These are phyloP conservation scores for Clavulina sp. DNA, from an alignment of 768 basidiomycete genomes.

Conservation along the genomic window DNA sequence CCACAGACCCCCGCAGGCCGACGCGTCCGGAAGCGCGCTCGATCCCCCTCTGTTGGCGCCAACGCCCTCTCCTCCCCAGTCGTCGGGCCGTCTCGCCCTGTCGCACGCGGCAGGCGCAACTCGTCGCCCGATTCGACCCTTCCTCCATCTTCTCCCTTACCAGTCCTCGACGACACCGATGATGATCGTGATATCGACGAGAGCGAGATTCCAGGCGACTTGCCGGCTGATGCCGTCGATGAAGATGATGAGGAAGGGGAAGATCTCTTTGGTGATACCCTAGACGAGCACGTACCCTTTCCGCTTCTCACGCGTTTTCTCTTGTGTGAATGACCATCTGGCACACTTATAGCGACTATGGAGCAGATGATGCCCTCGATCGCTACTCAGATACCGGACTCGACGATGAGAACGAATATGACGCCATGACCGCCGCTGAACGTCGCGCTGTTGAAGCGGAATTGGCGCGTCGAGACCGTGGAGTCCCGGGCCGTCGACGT, in stretches of 20 bases:
- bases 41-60: constrained; percentile 3
- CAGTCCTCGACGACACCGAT: constrained; percentile 70
- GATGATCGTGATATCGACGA: constrained; percentile 54
- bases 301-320: background rate
- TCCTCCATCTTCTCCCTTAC: constrained; percentile 67
- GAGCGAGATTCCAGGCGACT: constrained; percentile 36
- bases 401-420: constrained; percentile 53
- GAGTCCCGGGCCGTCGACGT: constrained; percentile 48
- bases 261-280: constrained; percentile 73
- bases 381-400: constrained; percentile 75
- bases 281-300: constrained; percentile 36
- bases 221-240: constrained; percentile 29
- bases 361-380: constrained; percentile 35
- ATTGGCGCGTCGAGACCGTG: constrained; percentile 78
- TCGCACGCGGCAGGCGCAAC: background rate
- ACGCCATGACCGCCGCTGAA: constrained; percentile 45
- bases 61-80: background rate
- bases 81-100: background rate
- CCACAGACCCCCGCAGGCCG: background rate
- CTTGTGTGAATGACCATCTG: background rate
- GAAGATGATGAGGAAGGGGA: constrained; percentile 87
- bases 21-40: background rate
- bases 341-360: constrained; percentile 48
- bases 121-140: constrained; percentile 36
- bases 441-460: constrained; percentile 69